A percentile compares a stretch with the other conserved stretches of the same genome.
These are phyloP conservation scores for Halophytophthora polymorphica DNA, from an alignment of 352 stramenopile species.

Conservation along the genomic window DNA sequence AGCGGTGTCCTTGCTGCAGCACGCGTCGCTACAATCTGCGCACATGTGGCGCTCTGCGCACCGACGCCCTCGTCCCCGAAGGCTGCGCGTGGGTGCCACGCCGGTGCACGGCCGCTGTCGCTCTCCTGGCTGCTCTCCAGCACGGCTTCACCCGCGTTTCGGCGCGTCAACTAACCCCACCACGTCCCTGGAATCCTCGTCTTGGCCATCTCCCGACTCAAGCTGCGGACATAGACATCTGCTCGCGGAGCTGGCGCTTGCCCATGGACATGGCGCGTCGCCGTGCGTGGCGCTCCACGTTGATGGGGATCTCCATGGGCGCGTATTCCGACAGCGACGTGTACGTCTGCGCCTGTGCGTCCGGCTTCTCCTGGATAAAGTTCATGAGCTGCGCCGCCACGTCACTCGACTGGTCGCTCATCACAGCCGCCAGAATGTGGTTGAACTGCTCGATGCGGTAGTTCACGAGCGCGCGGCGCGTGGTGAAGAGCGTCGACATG, in stretches of 20 bases:
- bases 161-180: too few species aligned
- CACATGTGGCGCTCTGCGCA: too few species aligned
- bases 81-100: too few species aligned
- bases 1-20: too few species aligned
- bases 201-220: neutral
- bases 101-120: too few species aligned
- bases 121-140: too few species aligned
- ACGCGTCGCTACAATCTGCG: too few species aligned
- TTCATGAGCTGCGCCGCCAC: conserved; percentile 67
- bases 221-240: conserved; percentile 10
- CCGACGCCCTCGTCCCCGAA: too few species aligned
- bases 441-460: conserved; percentile 72
- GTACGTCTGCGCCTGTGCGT: conserved; percentile 50
- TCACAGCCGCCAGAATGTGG: conserved; percentile 57
- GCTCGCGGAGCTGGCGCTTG: conserved; percentile 39
- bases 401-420: conserved; percentile 55
- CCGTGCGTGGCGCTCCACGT: conserved; percentile 55
- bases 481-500: conserved; percentile 61
- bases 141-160: too few species aligned
- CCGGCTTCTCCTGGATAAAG: conserved; percentile 79
- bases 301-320: conserved; percentile 64
- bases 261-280: conserved; percentile 62
- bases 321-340: conserved; percentile 74
- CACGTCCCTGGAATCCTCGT: too few species aligned
- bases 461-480: conserved; percentile 55